A percentile compares a stretch with the other conserved stretches of the same genome.
These are phyloP conservation scores for Phytophthora aleatoria DNA, from an alignment of 352 stramenopile genomes.

Conservation along the genomic window DNA sequence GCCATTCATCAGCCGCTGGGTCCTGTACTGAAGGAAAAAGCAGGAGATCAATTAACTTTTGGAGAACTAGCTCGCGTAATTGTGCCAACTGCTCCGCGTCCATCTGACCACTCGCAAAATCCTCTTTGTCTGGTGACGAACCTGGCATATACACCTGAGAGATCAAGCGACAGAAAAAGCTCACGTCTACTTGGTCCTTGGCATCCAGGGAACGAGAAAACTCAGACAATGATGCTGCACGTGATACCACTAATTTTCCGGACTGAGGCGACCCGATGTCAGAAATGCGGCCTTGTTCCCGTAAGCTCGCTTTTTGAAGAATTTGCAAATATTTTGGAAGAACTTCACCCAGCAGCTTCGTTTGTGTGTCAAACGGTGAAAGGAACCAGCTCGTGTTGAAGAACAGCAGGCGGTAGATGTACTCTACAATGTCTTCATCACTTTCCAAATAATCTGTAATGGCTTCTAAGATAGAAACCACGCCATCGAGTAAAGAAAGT, in stretches of 20 bases:
- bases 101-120: slow-evolving; percentile 37
- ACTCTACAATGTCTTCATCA: slow-evolving; percentile 39
- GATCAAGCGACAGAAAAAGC: slow-evolving; percentile 81
- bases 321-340: slow-evolving; percentile 64
- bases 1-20: slow-evolving; percentile 52
- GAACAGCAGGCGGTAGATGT: slow-evolving; percentile 73
- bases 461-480: slow-evolving; percentile 67
- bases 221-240: slow-evolving; percentile 23
- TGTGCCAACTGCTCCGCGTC: slow-evolving; percentile 40
- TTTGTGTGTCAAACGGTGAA: slow-evolving; percentile 76
- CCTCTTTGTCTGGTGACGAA: slow-evolving; percentile 29
- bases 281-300: slow-evolving; percentile 17
- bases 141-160: slow-evolving; percentile 63
- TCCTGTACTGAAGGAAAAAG: slow-evolving; percentile 54
- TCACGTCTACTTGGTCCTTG: slow-evolving; percentile 56
- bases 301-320: slow-evolving; percentile 41
- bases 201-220: slow-evolving; percentile 32
- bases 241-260: slow-evolving; percentile 16
- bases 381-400: slow-evolving; percentile 85
- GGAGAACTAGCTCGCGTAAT: slow-evolving; percentile 59
- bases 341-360: slow-evolving; percentile 62
- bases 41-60: slow-evolving; percentile 71
- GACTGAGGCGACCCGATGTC: slow-evolving; percentile 16
- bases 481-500: slow-evolving; percentile 54
- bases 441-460: slow-evolving; percentile 48